Conservation (phyloP, 2,329 filamentous ascomycete species). For the Aspergillus latus region DNA sequence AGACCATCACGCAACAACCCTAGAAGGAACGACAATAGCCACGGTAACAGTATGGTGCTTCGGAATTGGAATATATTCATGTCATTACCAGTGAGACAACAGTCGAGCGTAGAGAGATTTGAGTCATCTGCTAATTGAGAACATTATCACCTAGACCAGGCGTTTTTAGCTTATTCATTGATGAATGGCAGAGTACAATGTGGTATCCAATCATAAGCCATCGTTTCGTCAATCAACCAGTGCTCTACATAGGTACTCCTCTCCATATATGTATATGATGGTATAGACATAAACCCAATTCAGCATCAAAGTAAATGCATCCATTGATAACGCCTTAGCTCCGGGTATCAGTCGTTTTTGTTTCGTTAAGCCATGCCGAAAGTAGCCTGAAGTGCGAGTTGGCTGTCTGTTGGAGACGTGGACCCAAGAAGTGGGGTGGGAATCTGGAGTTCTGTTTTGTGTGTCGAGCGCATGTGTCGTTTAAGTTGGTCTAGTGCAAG, state of each 20-base stretch:
- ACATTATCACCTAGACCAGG: neutral
- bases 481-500: constrained; percentile 41
- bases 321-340: constrained; percentile 2
- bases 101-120: too few relatives aligned
- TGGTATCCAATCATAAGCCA: constrained; percentile 4
- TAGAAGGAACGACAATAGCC: too few relatives aligned
- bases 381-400: constrained; percentile 3
- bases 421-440: neutral
- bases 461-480: constrained; percentile 40
- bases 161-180: neutral
- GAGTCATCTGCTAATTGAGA: too few relatives aligned
- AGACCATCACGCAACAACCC: too few relatives aligned
- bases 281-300: constrained; percentile 7
- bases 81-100: too few relatives aligned
- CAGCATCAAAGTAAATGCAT: neutral
- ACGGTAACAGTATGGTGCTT: too few relatives aligned
- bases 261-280: constrained; percentile 2
- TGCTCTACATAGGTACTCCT: neutral
- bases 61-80: too few relatives aligned
- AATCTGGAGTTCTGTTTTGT: constrained; percentile 27
- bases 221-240: neutral
- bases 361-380: constrained; percentile 3
- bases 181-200: neutral
- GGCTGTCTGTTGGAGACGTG: neutral
- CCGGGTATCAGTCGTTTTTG: constrained; percentile 1